These are phyloP conservation scores for Magnaporthiopsis incrustans DNA, from an alignment of 2,329 filamentous ascomycete genomes.

Conservation along the genomic window DNA sequence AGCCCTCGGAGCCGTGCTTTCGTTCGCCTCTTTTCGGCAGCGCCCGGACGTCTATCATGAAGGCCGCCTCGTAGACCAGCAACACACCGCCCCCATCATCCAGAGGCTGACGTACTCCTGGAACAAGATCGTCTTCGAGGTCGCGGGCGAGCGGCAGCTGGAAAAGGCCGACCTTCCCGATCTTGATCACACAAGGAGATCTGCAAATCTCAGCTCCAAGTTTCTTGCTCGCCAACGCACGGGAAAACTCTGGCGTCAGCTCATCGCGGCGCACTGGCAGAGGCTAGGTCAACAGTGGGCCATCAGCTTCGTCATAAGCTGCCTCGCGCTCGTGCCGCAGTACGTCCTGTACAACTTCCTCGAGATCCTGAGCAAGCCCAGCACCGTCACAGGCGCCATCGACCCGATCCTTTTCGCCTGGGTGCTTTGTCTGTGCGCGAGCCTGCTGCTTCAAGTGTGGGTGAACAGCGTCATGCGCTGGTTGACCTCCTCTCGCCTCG, in stretches of 20 bases:
- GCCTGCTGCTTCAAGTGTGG: conserved; percentile 23
- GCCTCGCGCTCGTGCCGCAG: conserved; percentile 24
- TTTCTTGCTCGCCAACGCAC: conserved; percentile 16
- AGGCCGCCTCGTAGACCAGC: conserved; percentile 25
- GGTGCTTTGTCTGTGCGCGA: conserved; percentile 22
- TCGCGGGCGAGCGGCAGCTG: conserved; percentile 21
- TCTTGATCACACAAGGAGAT: conserved; percentile 22
- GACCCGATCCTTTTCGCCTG: conserved; percentile 22
- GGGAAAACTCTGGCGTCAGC: conserved; percentile 23
- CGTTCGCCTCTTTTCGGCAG: conserved; percentile 23
- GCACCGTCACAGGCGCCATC: conserved; percentile 7
- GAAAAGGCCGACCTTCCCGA: conserved; percentile 23
- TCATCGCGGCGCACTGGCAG: conserved; percentile 19
- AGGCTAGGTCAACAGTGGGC: conserved; percentile 24
- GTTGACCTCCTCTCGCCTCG: conserved; percentile 24
- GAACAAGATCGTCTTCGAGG: conserved; percentile 23
- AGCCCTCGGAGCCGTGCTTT: conserved; percentile 15
- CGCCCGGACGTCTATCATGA: conserved; percentile 25
- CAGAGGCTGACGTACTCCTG: conserved; percentile 22
- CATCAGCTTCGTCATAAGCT: conserved; percentile 21
- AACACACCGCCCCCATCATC: conserved; percentile 23
- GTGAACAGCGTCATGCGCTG: conserved; percentile 23
- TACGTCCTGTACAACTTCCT: conserved; percentile 27
- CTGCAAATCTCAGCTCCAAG: conserved; percentile 16
- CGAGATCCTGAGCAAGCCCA: conserved; percentile 20